phyloP scores from a whole-genome alignment of 2,329 filamentous ascomycete genomes.

The Aspergillus nomiae region DNA sequence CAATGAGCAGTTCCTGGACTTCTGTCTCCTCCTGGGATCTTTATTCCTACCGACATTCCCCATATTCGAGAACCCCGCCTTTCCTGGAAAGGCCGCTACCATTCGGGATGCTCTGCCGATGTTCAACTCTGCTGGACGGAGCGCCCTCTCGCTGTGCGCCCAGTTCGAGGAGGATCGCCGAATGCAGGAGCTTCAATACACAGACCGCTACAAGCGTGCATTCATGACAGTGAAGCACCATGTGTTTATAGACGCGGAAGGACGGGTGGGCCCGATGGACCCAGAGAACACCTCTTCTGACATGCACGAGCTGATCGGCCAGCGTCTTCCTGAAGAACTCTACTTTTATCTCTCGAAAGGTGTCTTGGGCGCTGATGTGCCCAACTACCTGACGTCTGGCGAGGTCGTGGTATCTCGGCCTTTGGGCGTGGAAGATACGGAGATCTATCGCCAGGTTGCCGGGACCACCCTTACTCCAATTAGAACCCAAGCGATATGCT shows the following conservation, averaged over 20 bases:
- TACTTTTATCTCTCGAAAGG: conserved; percentile 87
- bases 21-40: conserved; percentile 79
- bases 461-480: conserved; percentile 72
- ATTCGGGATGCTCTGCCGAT: conserved; percentile 78
- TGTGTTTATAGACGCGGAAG: conserved; percentile 75
- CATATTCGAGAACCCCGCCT: conserved; percentile 66
- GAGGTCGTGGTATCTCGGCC: conserved; percentile 80
- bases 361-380: conserved; percentile 74
- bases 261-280: conserved; percentile 74
- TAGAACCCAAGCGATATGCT: conserved; percentile 73
- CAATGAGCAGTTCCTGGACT: conserved; percentile 79
- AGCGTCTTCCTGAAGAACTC: conserved; percentile 84
- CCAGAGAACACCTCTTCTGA: conserved; percentile 75
- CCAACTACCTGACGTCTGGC: conserved; percentile 79
- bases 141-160: conserved; percentile 72
- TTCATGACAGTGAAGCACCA: conserved; percentile 85
- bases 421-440: conserved; percentile 76
- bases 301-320: conserved; percentile 86
- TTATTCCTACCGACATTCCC: conserved; percentile 80
- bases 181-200: conserved; percentile 71
- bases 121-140: conserved; percentile 66
- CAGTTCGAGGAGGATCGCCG: conserved; percentile 79
- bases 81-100: conserved; percentile 56
- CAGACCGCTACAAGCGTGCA: conserved; percentile 83
- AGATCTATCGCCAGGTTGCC: conserved; percentile 79